Percentiles rank a stretch among this genome's conserved stretches.
phyloP scores from a whole-genome alignment of 768 basidiomycete genomes.

The Rhizopogon roseolus region DNA sequence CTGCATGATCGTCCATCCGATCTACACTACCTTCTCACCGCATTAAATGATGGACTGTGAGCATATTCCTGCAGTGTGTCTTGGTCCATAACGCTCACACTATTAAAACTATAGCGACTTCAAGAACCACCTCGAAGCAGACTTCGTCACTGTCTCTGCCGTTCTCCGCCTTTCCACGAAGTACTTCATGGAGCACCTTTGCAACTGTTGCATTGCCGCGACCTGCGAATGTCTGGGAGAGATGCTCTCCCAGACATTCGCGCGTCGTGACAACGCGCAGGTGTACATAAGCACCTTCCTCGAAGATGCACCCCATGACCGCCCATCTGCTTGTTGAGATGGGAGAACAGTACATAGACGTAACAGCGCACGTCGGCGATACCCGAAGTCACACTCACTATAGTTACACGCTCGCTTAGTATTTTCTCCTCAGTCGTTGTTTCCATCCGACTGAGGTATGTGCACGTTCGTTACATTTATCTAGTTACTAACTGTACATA shows the following conservation, averaged over 20 bases:
- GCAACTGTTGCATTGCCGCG: conserved; percentile 59
- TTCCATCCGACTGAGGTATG: too few relatives aligned
- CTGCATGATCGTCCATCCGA: conserved; percentile 66
- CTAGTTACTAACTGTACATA: too few relatives aligned
- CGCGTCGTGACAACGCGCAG: conserved; percentile 64
- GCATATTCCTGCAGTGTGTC: not conserved
- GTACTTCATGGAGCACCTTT: conserved; percentile 68
- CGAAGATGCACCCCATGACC: conserved; percentile 45
- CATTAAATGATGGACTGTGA: conserved; percentile 75
- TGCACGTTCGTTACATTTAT: too few relatives aligned
- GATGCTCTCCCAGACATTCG: conserved; percentile 42
- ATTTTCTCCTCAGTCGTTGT: too few relatives aligned
- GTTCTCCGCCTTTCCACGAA: conserved; percentile 77
- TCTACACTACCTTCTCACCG: conserved; percentile 50
- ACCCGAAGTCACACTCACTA: too few relatives aligned
- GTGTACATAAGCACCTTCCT: conserved; percentile 60
- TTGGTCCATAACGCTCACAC: not conserved
- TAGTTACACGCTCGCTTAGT: too few relatives aligned
- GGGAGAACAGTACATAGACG: conserved; percentile 32
- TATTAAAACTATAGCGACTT: conserved; percentile 44
- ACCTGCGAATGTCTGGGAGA: conserved; percentile 48
- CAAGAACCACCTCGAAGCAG: conserved; percentile 37
- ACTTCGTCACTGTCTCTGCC: conserved; percentile 62
- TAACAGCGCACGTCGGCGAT: conserved; percentile 38
- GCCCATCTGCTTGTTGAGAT: too few relatives aligned